Conservation (phyloP, 495 filamentous ascomycete genomes). For the Extremus antarcticus region DNA sequence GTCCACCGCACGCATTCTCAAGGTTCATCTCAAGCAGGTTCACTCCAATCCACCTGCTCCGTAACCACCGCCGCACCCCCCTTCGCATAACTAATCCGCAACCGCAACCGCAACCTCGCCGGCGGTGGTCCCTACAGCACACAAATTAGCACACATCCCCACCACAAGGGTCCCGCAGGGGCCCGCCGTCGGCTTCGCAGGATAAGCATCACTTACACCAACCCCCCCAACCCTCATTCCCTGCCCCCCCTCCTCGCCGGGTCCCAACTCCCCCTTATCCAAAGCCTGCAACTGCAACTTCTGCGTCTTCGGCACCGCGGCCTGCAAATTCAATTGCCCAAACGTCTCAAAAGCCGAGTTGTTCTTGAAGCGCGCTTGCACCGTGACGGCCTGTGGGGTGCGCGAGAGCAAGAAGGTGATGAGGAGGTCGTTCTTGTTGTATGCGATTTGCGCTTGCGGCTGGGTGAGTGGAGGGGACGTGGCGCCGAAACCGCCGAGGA, state of each 20-base stretch:
- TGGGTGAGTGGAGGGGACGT: background rate
- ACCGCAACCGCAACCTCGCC: slow-evolving; percentile 63
- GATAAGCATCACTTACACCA: slow-evolving; percentile 90
- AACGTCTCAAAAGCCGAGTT: slow-evolving; percentile 52
- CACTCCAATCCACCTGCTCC: slow-evolving; percentile 94
- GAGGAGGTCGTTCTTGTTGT: slow-evolving; percentile 73
- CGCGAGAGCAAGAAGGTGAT: slow-evolving; percentile 75
- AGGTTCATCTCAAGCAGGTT: slow-evolving; percentile 48
- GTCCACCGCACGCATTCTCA: too few species aligned
- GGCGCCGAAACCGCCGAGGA: slow-evolving; percentile 21
- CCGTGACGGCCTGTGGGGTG: slow-evolving; percentile 61
- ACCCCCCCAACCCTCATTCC: slow-evolving; percentile 72
- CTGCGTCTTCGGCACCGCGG: slow-evolving; percentile 91
- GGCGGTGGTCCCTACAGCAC: slow-evolving; percentile 43
- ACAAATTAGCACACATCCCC: background rate
- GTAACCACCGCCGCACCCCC: slow-evolving; percentile 57
- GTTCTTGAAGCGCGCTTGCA: slow-evolving; percentile 76
- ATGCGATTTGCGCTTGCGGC: slow-evolving; percentile 48
- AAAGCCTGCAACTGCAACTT: slow-evolving; percentile 83
- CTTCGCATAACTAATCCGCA: slow-evolving; percentile 71
- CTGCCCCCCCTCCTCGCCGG: slow-evolving; percentile 75
- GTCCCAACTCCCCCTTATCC: slow-evolving; percentile 60
- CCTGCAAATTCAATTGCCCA: slow-evolving; percentile 68
- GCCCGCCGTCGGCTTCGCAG: too few species aligned
- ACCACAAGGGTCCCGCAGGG: too few species aligned